A percentile compares a stretch with the other conserved stretches of the same genome.
Conservation (phyloP, 345 rosid genomes). For the Psidium guajava region DNA sequence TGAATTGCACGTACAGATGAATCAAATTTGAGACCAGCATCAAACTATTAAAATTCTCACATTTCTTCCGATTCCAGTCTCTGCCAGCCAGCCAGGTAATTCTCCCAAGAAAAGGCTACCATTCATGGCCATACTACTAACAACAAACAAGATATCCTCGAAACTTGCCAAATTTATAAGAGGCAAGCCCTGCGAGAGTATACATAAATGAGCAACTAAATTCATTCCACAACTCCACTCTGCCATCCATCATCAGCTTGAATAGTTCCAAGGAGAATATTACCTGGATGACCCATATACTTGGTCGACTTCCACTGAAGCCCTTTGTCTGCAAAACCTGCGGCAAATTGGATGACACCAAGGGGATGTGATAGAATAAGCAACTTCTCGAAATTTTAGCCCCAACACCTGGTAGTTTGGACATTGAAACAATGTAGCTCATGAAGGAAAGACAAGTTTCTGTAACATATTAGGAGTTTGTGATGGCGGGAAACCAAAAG, state of each 20-base stretch:
- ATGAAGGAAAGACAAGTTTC: neutral
- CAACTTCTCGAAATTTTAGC: constrained; percentile 71
- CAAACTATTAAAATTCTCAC: constrained; percentile 12
- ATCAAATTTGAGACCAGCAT: neutral
- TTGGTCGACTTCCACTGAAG: constrained; percentile 61
- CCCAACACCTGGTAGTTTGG: constrained; percentile 52
- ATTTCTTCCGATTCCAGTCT: constrained; percentile 42
- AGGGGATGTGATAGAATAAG: constrained; percentile 61
- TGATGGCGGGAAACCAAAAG: neutral
- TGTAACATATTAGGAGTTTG: neutral
- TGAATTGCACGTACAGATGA: neutral
- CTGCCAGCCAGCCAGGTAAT: constrained; percentile 49
- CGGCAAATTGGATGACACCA: constrained; percentile 35
- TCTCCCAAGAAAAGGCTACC: constrained; percentile 65
- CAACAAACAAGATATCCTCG: constrained; percentile 43
- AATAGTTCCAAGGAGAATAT: neutral
- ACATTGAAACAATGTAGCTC: neutral
- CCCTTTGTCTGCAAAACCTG: constrained; percentile 44
- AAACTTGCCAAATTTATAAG: constrained; percentile 47
- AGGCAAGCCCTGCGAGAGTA: constrained; percentile 47
- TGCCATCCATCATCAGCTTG: neutral
- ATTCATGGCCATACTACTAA: constrained; percentile 55
- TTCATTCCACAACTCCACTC: neutral
- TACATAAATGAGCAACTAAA: neutral
- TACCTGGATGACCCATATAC: constrained; percentile 90